A percentile compares a stretch with the other conserved stretches of the same genome.
Evolutionary conservation across 257 asterid genomes (phyloP).

Genomic region (Solanum raphanifolium): DNA sequence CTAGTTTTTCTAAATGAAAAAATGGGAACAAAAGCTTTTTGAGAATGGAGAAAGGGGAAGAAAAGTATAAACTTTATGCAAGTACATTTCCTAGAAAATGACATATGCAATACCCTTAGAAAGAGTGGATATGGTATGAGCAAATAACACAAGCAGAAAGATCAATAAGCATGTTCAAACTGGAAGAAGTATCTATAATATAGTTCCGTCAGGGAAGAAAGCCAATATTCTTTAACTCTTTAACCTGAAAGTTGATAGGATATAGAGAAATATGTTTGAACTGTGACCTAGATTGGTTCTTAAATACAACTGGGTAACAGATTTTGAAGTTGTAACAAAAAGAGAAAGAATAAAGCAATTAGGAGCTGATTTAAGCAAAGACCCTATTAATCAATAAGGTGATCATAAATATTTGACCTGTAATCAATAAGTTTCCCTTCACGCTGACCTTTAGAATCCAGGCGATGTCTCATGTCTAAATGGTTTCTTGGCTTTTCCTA

Average conservation of each 20-base stretch:
- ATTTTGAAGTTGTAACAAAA: neutral
- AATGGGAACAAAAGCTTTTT: neutral
- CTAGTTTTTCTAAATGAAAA: neutral
- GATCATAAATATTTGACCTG: slow-evolving; percentile 40
- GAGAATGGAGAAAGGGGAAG: neutral
- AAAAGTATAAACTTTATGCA: neutral
- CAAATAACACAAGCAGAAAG: neutral
- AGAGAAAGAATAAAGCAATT: neutral
- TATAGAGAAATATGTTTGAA: neutral
- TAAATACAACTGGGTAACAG: neutral
- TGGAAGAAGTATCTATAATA: neutral
- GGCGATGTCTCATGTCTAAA: slow-evolving; percentile 89
- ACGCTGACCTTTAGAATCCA: slow-evolving; percentile 98
- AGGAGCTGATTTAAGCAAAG: neutral
- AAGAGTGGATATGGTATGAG: neutral
- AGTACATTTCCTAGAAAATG: neutral
- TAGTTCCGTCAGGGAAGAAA: neutral
- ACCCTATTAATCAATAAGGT: neutral
- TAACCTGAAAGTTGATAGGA: neutral
- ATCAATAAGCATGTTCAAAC: neutral
- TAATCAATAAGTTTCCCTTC: slow-evolving; percentile 93
- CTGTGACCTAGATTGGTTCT: neutral
- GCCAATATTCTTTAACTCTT: neutral
- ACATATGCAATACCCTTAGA: neutral
- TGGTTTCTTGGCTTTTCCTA: slow-evolving; percentile 97